These are phyloP conservation scores for Pseudopithomyces chartarum DNA, from an alignment of 2,329 filamentous ascomycete genomes.

Conservation along the genomic window DNA sequence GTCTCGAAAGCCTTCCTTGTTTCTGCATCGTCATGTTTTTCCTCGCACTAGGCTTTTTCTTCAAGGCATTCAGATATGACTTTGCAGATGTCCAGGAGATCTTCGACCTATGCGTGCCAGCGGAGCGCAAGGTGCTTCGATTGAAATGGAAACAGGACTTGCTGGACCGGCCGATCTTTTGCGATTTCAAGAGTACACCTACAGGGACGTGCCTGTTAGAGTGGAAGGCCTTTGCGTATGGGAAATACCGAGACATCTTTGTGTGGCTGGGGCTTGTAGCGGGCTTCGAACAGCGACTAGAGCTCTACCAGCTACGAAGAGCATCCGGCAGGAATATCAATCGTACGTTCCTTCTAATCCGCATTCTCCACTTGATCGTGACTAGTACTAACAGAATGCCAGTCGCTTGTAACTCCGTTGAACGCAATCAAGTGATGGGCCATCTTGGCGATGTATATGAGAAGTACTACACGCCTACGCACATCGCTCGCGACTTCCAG, in stretches of 20 bases:
- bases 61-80: constrained; percentile 15
- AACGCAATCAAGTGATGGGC: constrained; percentile 12
- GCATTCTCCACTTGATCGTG: not conserved
- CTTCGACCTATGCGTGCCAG: constrained; percentile 22
- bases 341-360: constrained; percentile 10
- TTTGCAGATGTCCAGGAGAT: constrained; percentile 22
- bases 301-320: constrained; percentile 21
- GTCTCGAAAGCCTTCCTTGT: constrained; percentile 17
- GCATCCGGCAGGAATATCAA: constrained; percentile 24
- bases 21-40: constrained; percentile 25
- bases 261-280: constrained; percentile 19
- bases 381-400: not conserved
- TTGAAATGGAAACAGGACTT: constrained; percentile 22
- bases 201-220: constrained; percentile 12
- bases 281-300: constrained; percentile 19
- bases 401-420: not conserved
- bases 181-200: constrained; percentile 13
- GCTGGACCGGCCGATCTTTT: constrained; percentile 21
- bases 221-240: constrained; percentile 18
- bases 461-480: not conserved
- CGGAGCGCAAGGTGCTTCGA: constrained; percentile 16
- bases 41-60: constrained; percentile 15
- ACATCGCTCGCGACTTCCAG: not conserved
- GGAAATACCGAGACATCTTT: constrained; percentile 23
- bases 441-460: not conserved